phyloP scores from a whole-genome alignment of 257 asterid species.

The Oldenlandia corymbosa region DNA sequence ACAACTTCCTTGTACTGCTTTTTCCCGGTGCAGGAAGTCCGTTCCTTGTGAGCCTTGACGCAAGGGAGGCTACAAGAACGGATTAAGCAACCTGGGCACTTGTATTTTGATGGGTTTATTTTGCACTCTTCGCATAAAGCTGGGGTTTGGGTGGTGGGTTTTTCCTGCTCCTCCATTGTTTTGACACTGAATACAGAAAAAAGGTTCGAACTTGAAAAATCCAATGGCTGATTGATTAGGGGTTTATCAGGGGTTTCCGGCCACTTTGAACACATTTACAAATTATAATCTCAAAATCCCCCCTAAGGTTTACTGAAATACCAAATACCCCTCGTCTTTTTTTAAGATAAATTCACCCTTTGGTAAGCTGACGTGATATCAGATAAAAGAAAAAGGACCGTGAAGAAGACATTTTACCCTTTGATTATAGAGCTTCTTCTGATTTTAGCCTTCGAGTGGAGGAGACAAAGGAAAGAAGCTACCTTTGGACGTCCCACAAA shows the following conservation, averaged over 20 bases:
- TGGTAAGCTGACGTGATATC: too few relatives aligned
- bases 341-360: too few relatives aligned
- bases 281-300: too few relatives aligned
- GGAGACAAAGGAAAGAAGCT: neutral
- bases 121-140: conserved; percentile 69
- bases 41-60: conserved; percentile 82
- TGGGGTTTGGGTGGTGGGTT: conserved; percentile 1
- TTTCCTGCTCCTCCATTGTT: conserved; percentile 20
- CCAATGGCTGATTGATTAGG: neutral
- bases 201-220: neutral
- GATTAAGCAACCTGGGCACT: conserved; percentile 79
- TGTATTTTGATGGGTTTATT: conserved; percentile 62
- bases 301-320: too few relatives aligned
- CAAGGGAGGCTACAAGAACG: conserved; percentile 92
- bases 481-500: too few relatives aligned
- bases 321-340: too few relatives aligned
- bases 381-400: too few relatives aligned
- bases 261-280: too few relatives aligned
- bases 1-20: conserved; percentile 41
- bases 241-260: neutral
- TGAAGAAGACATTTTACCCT: too few relatives aligned
- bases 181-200: neutral
- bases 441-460: neutral
- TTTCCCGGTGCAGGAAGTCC: conserved; percentile 70
- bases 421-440: neutral